Evolutionary conservation across 352 stramenopile genomes (phyloP).

Genomic region (Phytopythium litorale): DNA sequence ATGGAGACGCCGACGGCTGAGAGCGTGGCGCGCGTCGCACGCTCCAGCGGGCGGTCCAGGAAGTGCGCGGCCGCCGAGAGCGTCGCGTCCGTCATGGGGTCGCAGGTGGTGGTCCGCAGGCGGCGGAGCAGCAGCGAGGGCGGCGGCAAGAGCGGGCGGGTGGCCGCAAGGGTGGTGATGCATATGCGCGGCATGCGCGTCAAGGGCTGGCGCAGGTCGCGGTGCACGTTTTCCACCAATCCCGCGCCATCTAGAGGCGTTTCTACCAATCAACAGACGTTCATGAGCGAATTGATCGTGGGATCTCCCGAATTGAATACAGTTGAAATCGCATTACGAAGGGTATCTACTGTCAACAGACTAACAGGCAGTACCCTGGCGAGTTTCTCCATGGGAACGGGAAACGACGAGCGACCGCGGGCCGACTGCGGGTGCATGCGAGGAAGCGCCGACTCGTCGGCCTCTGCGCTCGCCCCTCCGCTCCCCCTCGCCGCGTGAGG

Average conservation of each 20-base stretch:
- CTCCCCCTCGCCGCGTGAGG: background rate
- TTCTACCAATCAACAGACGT: too few species aligned
- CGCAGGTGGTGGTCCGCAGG: background rate
- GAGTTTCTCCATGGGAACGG: background rate
- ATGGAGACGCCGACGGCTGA: conserved; percentile 42
- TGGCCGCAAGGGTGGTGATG: too few species aligned
- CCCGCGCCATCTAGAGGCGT: too few species aligned
- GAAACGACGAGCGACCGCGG: background rate
- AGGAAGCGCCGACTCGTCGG: background rate
- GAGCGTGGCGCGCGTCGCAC: conserved; percentile 56
- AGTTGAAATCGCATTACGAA: too few species aligned
- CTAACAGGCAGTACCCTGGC: too few species aligned
- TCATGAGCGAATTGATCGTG: too few species aligned
- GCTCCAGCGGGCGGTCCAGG: conserved; percentile 55
- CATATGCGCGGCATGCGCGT: too few species aligned
- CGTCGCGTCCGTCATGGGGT: background rate
- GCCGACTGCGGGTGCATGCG: background rate
- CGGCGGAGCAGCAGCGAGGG: background rate
- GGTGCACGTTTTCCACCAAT: too few species aligned
- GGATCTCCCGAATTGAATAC: too few species aligned
- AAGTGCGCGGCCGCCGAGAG: conserved; percentile 24
- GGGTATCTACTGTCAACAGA: too few species aligned
- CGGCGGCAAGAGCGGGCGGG: too few species aligned
- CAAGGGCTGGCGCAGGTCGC: too few species aligned
- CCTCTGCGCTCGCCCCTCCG: background rate